phyloP scores from a whole-genome alignment of 2,329 filamentous ascomycete genomes.

The Claviceps africana region DNA sequence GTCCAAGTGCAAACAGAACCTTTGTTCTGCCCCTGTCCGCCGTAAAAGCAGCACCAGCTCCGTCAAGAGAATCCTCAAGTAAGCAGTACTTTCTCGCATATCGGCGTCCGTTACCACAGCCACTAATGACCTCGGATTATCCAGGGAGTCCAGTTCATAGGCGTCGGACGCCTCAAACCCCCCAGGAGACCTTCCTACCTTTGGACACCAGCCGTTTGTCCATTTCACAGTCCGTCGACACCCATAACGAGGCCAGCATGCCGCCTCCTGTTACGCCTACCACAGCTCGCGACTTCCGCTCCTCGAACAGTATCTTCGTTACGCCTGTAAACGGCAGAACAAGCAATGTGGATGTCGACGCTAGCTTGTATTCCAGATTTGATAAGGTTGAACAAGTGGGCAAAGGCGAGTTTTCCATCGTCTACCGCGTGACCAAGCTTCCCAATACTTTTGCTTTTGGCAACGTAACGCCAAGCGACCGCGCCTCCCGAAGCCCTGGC shows the following conservation, averaged over 20 bases:
- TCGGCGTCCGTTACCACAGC: slow-evolving; percentile 11
- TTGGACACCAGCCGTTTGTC: slow-evolving; percentile 73
- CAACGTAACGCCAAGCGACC: slow-evolving; percentile 31
- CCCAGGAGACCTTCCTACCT: slow-evolving; percentile 58
- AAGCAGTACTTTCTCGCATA: slow-evolving; percentile 20
- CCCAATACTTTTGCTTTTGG: slow-evolving; percentile 24
- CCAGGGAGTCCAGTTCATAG: slow-evolving; percentile 47
- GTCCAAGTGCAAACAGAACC: slow-evolving; percentile 33
- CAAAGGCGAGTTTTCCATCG: slow-evolving; percentile 83
- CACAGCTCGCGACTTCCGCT: slow-evolving; percentile 34
- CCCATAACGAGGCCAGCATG: slow-evolving; percentile 20
- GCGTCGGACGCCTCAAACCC: slow-evolving; percentile 60
- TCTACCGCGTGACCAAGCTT: slow-evolving; percentile 58
- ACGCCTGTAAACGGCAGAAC: slow-evolving; percentile 56
- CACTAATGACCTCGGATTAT: not conserved
- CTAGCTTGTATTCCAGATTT: slow-evolving; percentile 60
- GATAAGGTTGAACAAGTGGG: slow-evolving; percentile 68
- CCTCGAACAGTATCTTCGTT: slow-evolving; percentile 43
- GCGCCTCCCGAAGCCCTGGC: slow-evolving; percentile 36
- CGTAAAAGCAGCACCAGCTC: slow-evolving; percentile 13
- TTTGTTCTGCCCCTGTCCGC: slow-evolving; percentile 28
- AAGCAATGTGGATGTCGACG: slow-evolving; percentile 58
- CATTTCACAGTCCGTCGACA: slow-evolving; percentile 49
- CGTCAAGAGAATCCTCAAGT: slow-evolving; percentile 28
- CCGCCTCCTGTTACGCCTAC: slow-evolving; percentile 69